Evolutionary conservation across 352 stramenopile genomes (phyloP).

Genomic region (Phytophthora gonapodyides): DNA sequence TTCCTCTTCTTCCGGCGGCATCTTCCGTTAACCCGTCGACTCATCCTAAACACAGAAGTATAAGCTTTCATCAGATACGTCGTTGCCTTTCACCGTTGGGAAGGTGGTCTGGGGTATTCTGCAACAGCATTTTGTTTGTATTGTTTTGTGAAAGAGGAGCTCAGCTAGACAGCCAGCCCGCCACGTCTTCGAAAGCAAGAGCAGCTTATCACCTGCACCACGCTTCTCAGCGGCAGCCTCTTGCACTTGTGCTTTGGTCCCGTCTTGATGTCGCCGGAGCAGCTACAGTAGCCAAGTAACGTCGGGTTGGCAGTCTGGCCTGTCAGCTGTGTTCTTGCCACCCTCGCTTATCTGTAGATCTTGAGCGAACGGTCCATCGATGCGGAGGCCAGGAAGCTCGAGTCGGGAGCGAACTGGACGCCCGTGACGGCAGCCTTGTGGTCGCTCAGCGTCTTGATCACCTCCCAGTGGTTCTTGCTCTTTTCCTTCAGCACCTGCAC

Average conservation of each 20-base stretch:
- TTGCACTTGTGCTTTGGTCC: conserved; percentile 7
- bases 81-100: conserved; percentile 6
- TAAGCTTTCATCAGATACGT: conserved; percentile 11
- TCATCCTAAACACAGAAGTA: conserved; percentile 25
- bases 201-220: conserved; percentile 19
- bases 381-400: conserved; percentile 64
- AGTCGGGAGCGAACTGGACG: conserved; percentile 60
- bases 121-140: conserved; percentile 19
- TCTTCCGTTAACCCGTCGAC: conserved; percentile 31
- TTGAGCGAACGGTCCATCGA: conserved; percentile 84
- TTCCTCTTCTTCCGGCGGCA: conserved; percentile 35
- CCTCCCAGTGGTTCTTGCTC: conserved; percentile 66
- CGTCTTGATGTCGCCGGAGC: not conserved
- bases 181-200: conserved; percentile 7
- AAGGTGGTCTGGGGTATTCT: conserved; percentile 12
- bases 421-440: conserved; percentile 74
- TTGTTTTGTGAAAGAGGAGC: conserved; percentile 23
- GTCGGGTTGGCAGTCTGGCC: not conserved
- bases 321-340: not conserved
- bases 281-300: conserved; percentile 7
- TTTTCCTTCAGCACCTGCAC: conserved; percentile 66
- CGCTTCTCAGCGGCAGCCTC: conserved; percentile 7
- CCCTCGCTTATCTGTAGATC: conserved; percentile 57
- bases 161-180: conserved; percentile 11
- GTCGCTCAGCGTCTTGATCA: conserved; percentile 64